Evolutionary conservation across 2,329 filamentous ascomycete species (phyloP).

Genomic region (Claviceps quebecensis): DNA sequence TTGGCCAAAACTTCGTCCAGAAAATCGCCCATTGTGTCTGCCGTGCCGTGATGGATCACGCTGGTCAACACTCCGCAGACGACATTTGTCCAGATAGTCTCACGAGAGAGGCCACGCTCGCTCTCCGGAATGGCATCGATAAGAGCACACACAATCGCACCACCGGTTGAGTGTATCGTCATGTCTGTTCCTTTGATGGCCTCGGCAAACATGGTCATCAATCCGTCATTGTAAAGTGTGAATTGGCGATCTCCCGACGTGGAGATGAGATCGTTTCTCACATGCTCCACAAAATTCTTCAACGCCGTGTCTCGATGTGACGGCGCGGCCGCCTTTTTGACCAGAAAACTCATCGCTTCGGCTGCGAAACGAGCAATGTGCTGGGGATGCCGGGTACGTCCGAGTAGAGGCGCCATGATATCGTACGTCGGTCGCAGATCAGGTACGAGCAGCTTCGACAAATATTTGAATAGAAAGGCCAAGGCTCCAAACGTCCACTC

Average conservation of each 20-base stretch:
- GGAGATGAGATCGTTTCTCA: slow-evolving; percentile 51
- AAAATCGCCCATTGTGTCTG: slow-evolving; percentile 58
- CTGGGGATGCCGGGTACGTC: slow-evolving; percentile 65
- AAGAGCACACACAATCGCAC: slow-evolving; percentile 37
- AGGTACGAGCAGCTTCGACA: slow-evolving; percentile 73
- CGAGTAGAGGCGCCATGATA: slow-evolving; percentile 71
- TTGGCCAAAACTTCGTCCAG: slow-evolving; percentile 46
- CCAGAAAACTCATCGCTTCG: slow-evolving; percentile 84
- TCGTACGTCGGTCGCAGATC: slow-evolving; percentile 75
- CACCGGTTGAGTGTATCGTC: slow-evolving; percentile 44
- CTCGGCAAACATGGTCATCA: slow-evolving; percentile 88
- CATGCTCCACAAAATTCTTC: slow-evolving; percentile 54
- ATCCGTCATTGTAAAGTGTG: slow-evolving; percentile 64
- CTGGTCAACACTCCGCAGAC: slow-evolving; percentile 66
- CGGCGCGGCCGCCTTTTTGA: slow-evolving; percentile 72
- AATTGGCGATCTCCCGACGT: slow-evolving; percentile 41
- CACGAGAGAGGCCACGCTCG: slow-evolving; percentile 32
- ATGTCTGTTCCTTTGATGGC: slow-evolving; percentile 52
- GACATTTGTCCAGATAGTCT: slow-evolving; percentile 46
- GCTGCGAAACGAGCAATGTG: slow-evolving; percentile 88
- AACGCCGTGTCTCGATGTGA: slow-evolving; percentile 65
- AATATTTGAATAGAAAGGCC: slow-evolving; percentile 94
- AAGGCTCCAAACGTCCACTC: slow-evolving; percentile 95
- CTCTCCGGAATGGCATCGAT: slow-evolving; percentile 36
- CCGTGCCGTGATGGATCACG: slow-evolving; percentile 66